phyloP scores from a whole-genome alignment of 768 basidiomycete genomes.

The Pleurotus giganteus region DNA sequence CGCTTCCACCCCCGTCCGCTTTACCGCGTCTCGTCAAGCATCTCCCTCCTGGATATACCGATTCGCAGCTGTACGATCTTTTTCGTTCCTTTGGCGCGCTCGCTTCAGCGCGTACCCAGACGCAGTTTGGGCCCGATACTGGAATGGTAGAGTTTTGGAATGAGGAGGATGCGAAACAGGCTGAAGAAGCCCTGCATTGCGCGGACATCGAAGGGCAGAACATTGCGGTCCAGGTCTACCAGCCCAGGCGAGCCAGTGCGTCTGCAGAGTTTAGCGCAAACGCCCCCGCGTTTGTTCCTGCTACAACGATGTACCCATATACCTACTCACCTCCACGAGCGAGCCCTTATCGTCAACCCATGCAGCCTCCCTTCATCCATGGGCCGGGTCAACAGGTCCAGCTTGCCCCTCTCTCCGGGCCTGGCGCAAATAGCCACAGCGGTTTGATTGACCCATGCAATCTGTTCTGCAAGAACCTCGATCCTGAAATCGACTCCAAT shows the following conservation, averaged over 20 bases:
- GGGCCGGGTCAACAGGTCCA: constrained; percentile 92
- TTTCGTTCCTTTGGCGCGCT: constrained; percentile 85
- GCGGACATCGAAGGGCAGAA: constrained; percentile 81
- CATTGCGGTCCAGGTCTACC: constrained; percentile 80
- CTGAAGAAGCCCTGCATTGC: constrained; percentile 82
- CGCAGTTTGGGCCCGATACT: constrained; percentile 74
- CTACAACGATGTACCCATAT: constrained; percentile 62
- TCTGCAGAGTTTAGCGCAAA: constrained; percentile 67
- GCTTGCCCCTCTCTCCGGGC: constrained; percentile 68
- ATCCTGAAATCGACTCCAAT: constrained; percentile 83
- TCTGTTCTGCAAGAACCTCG: constrained; percentile 89
- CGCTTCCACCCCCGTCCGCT: constrained; percentile 74
- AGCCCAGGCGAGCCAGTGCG: constrained; percentile 58
- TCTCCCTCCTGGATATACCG: constrained; percentile 65
- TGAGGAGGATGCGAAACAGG: constrained; percentile 77
- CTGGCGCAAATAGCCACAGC: constrained; percentile 80
- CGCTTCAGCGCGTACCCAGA: constrained; percentile 71
- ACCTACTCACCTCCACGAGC: constrained; percentile 74
- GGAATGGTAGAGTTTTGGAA: constrained; percentile 86
- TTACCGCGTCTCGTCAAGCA: constrained; percentile 83
- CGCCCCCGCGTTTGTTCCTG: constrained; percentile 76
- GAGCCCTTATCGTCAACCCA: constrained; percentile 45
- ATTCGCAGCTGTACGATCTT: constrained; percentile 78
- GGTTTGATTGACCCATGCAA: constrained; percentile 91
- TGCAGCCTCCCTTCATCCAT: constrained; percentile 64